Base-by-base conservation (phyloP, 225 moss, liverwort and hornwort genomes). In the Lunularia cruciata region DNA sequence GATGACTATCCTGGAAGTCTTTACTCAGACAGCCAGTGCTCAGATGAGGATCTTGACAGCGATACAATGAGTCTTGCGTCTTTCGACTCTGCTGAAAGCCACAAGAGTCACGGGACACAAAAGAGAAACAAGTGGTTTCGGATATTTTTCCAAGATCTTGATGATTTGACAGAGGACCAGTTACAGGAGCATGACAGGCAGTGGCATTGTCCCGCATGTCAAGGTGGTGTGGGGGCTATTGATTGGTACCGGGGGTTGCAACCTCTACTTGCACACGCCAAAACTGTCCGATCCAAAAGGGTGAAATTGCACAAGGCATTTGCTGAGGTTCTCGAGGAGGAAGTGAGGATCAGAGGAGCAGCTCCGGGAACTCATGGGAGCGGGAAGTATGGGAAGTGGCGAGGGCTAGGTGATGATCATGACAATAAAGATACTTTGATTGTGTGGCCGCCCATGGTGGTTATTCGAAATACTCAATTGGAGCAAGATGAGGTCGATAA, bases 151-250 rank as follows among this genome's bases (percentile, higher is more conserved):
- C 86, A 87, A 72, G 96, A 90, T 11, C 76, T 96, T 26, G 87
- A 92, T 34, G 25, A 71, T 52, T 86, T 96, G 82, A 84, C 75
- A 30, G 87, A 85, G 31, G 74, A 20, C 16, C 86, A 96, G 66
- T 65, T 89, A 43, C 77, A 66, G 27, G 96, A 96, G 80, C 88
- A 92, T 68, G 96, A 92, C 56, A 85, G 92, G 19, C 92, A 96
- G 82, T 96, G 92, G 92, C 96, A 96, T 72, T 96, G 96, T 48
- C 96, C 96, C 13, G 87, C 90, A 0, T 96, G 96, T 81, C 89
- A 86, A 76, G 86, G 86, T 47, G 96, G 96, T 19, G 92, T 92
- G 6, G 96, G 96, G 35, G 96, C 90, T 34, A 96, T 92, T 67
- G 96, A 96, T 70, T 96, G 96, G 96, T 96, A 90, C 70, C 82